Evolutionary conservation across 495 filamentous ascomycete species (phyloP), one percentile per base, ranked within the genome.

Genomic region (Podospora anserina): DNA sequence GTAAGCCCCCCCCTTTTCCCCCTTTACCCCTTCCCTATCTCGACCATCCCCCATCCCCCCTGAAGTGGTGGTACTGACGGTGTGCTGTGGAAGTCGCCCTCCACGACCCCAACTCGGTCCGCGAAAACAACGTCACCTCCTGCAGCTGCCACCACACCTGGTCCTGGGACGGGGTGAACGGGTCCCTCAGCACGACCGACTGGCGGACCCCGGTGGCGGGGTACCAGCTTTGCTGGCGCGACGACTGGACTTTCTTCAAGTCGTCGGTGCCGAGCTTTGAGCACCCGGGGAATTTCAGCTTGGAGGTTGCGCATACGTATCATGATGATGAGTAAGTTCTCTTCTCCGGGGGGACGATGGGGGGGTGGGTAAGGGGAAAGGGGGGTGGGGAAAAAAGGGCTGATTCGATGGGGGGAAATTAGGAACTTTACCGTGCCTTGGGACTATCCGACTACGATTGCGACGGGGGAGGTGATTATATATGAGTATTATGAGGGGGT

Each of bases 81-180:
- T 23, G 23, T 23, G 23, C 1, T 23, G 23, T 23, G 23, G 2
- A 27, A 80, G 78, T 80, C 65, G 20, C 73, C 27, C 78, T 77
- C 77, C 66, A 66, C 23, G 78, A 80, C 60, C 76, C 76, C 61
- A 80, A 80, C 69, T 78, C 78, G 1, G 71, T 78, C 32, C 61
- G 69, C 28, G 61, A 75, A 56, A 77, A 77, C 71, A 65, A 67
- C n/a, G 69, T 75, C 18, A 67, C 71, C 1, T 76, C 75, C 23
- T 68, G 71, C 55, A 44, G 16, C 26, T 80, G 78, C 68, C 44
- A 67, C 18, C 64, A 67, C 3, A 19, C 56, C 11, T 80, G 75
- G 74, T 28, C 65, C 30, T 80, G 78, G 78, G 73, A 78, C 61
- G 74, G 77, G 20, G 57, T 68, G 20, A 69, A 70, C n/a, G 53